Evolutionary conservation across 2,329 filamentous ascomycete species (phyloP).

Genomic region (Cladosporium colombiae): DNA sequence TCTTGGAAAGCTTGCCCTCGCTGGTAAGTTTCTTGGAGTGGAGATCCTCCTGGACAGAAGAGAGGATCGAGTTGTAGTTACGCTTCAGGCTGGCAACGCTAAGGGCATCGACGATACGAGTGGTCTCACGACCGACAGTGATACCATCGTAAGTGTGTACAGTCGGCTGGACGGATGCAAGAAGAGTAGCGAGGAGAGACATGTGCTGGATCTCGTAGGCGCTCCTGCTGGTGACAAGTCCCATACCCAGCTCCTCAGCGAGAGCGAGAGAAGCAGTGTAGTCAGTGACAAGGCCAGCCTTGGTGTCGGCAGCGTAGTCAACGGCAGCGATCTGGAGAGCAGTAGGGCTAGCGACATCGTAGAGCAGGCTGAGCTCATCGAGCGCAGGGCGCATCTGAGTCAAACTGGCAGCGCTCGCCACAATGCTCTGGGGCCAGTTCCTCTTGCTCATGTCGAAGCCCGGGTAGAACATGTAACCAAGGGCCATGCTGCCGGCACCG

Average conservation of each 20-base stretch:
- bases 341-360: slow-evolving; percentile 88
- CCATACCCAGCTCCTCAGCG: slow-evolving; percentile 87
- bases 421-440: slow-evolving; percentile 84
- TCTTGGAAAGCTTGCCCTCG: slow-evolving; percentile 69
- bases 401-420: slow-evolving; percentile 82
- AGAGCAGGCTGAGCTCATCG: slow-evolving; percentile 88
- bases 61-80: slow-evolving; percentile 66
- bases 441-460: slow-evolving; percentile 93
- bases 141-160: slow-evolving; percentile 89
- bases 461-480: slow-evolving; percentile 96
- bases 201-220: slow-evolving; percentile 94
- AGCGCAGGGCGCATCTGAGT: slow-evolving; percentile 78
- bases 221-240: slow-evolving; percentile 79
- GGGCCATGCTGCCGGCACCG: slow-evolving; percentile 85
- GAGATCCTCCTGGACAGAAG: slow-evolving; percentile 57
- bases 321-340: slow-evolving; percentile 89
- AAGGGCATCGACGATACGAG: slow-evolving; percentile 78
- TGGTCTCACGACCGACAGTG: slow-evolving; percentile 77
- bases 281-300: slow-evolving; percentile 77
- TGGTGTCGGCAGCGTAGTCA: slow-evolving; percentile 69
- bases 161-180: slow-evolving; percentile 77
- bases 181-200: slow-evolving; percentile 80
- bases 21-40: slow-evolving; percentile 63
- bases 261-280: slow-evolving; percentile 78
- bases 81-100: slow-evolving; percentile 69